Conservation (phyloP, 2,329 filamentous ascomycete genomes). For the Penicillium sp. region DNA sequence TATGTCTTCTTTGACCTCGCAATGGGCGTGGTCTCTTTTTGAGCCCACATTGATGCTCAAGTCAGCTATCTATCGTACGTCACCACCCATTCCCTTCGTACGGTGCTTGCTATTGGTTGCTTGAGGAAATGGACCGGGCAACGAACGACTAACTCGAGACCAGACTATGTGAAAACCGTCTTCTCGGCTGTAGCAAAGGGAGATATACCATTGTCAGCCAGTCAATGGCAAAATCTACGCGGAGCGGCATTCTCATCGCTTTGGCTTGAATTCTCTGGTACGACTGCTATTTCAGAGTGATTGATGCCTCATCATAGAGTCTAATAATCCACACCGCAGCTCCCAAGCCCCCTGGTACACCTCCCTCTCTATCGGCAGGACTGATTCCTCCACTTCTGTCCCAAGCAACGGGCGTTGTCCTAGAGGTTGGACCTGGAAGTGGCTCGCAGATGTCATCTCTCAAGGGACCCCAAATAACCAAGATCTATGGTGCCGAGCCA, state of each 20-base stretch:
- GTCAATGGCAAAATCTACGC: constrained; percentile 1
- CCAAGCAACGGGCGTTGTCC: neutral
- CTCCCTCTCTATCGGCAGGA: neutral
- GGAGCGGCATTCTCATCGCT: constrained; percentile 1
- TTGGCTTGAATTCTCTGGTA: constrained; percentile 7
- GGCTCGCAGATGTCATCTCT: constrained; percentile 3
- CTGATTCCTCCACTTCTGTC: neutral
- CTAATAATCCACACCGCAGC: neutral
- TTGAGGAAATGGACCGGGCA: neutral
- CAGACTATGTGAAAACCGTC: constrained; percentile 3
- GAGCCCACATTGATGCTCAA: constrained; percentile 2
- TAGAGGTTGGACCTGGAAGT: constrained; percentile 3
- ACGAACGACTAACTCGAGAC: neutral
- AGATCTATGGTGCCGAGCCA: neutral
- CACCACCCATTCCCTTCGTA: too few relatives aligned
- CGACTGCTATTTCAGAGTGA: neutral
- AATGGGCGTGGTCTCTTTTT: constrained; percentile 2
- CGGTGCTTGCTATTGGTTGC: neutral
- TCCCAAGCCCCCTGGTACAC: constrained; percentile 1
- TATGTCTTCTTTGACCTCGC: neutral
- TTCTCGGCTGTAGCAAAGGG: neutral
- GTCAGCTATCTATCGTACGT: neutral
- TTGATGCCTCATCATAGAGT: too few relatives aligned
- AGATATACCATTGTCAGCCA: constrained; percentile 1
- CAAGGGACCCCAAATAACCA: neutral